Base-by-base conservation (phyloP, 2,329 filamentous ascomycete genomes). In the Alternaria triticina region DNA sequence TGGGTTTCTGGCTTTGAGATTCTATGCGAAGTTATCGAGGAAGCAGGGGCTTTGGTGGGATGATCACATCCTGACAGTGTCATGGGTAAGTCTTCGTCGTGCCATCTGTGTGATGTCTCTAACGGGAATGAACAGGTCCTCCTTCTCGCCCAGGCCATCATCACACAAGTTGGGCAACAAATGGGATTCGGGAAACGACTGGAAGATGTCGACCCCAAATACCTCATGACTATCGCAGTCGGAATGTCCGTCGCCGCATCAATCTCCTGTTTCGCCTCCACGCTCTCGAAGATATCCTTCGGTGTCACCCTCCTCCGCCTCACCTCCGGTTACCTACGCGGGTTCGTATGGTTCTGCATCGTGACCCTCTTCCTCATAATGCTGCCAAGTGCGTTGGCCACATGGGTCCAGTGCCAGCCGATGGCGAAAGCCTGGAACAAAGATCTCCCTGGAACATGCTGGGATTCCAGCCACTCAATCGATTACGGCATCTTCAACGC, bases 401-500 rank as follows among this genome's bases (percentile, higher is more conserved):
- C 64, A 8, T 76, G 70, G 70, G 49, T 75, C 1, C 59, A 60
- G 33, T 76, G 73, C 43, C 66, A 46, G 6, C 69, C 70, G 1
- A 54, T 57, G 5, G 64, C 59, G 8, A 72, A 74, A 58, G 59
- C 65, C 2, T 73, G 70, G 70, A 66, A 72, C 22, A 23, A 54
- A 5, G 44, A 40, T 1, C 28, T 71, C 2, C 55, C 66, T 11
- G 72, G 73, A 11, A 67, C 40, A 4, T 76, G 74, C 61, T 75
- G 71, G 72, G 54, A 66, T 20, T 12, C 54, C 3, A n/a, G 20
- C n/a, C 49, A 63, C 11, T 60, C 60, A 2, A 51, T 70, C 17
- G 57, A 70, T 22, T 76, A 75, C 49, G 73, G 71, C n/a, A 70
- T 70, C 20, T 76, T 76, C 68, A 74, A 75, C 51, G 71, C 72